Conservation (phyloP, 2,329 filamentous ascomycete genomes). For the Teratosphaeria nubilosa region DNA sequence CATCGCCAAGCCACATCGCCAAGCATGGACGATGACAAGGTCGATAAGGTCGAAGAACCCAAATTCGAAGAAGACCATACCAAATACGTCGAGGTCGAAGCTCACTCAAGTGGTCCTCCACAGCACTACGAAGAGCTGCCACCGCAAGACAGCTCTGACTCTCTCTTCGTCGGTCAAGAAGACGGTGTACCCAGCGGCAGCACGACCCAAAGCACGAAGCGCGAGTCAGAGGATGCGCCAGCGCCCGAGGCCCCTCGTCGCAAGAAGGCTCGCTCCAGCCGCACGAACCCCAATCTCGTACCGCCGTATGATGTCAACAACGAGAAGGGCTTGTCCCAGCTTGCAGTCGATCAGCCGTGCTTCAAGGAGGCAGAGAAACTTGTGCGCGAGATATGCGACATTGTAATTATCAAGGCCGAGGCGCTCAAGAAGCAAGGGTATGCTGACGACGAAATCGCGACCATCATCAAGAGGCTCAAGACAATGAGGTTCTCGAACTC, state of each 20-base stretch:
- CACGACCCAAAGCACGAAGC: background rate
- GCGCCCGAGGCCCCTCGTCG: background rate
- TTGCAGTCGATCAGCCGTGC: conserved; percentile 3
- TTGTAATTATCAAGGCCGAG: background rate
- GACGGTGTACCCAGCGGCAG: background rate
- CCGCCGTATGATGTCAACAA: background rate
- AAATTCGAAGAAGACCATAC: background rate
- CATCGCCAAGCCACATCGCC: background rate
- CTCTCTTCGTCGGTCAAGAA: background rate
- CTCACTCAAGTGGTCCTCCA: background rate
- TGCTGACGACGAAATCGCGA: background rate
- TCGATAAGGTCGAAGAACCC: background rate
- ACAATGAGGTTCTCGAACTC: background rate
- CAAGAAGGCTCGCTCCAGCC: background rate
- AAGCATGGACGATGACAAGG: background rate
- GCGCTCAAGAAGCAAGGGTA: background rate
- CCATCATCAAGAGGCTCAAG: background rate
- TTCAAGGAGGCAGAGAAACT: conserved; percentile 1
- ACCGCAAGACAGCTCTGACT: background rate
- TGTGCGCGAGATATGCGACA: background rate
- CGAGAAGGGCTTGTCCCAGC: background rate
- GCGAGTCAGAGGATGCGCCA: background rate
- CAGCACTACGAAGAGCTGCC: background rate
- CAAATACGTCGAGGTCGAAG: background rate
- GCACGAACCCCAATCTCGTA: background rate